These are phyloP conservation scores for Ceratobasidium sp. DNA, from an alignment of 1,284 basidiomycete species.

Conservation along the genomic window DNA sequence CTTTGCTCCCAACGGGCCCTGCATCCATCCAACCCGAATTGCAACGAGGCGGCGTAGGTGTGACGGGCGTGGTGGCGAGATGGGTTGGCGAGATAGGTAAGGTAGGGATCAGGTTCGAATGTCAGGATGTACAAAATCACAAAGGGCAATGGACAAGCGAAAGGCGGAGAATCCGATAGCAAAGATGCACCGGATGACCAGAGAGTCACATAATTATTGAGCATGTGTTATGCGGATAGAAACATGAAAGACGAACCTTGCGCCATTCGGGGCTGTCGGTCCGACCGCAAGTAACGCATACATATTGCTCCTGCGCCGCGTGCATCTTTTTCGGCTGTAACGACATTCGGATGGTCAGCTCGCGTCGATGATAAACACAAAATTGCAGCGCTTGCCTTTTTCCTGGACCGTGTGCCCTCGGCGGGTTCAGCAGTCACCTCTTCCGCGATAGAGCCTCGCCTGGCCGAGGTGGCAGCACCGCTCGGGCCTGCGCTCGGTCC, in stretches of 20 bases:
- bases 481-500: constrained; percentile 11
- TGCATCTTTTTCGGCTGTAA: constrained; percentile 67
- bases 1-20: constrained; percentile 87
- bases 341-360: constrained; percentile 1
- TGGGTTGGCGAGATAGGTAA: background rate
- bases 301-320: constrained; percentile 69
- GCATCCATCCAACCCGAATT: constrained; percentile 42
- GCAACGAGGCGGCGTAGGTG: constrained; percentile 20
- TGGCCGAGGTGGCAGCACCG: constrained; percentile 12
- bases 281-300: constrained; percentile 82
- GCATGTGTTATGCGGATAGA: constrained; percentile 34
- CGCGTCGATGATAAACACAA: background rate
- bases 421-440: constrained; percentile 9
- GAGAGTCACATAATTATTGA: background rate
- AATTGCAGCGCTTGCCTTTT: constrained; percentile 43
- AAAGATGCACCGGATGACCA: background rate
- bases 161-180: no score
- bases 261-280: constrained; percentile 88
- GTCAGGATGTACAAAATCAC: no score
- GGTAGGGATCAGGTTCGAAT: background rate
- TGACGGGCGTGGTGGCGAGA: no score
- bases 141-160: no score
- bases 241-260: constrained; percentile 67
- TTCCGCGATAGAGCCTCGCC: constrained; percentile 38
- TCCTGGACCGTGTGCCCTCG: constrained; percentile 43